These are phyloP conservation scores for Emergomyces orientalis DNA, from an alignment of 2,329 filamentous ascomycete species.

Conservation along the genomic window DNA sequence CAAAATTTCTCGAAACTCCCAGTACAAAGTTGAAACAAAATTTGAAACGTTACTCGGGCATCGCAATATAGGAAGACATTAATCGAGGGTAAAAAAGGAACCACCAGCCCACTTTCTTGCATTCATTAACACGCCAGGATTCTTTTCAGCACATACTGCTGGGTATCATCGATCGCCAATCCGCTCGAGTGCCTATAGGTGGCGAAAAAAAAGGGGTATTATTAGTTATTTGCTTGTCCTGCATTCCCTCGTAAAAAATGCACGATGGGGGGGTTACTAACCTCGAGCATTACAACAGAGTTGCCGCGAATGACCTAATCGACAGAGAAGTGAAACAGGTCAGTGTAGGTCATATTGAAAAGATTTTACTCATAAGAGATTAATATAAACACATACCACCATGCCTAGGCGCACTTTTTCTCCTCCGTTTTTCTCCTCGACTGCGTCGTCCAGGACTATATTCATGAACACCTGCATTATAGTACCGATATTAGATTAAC, in stretches of 20 bases:
- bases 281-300: constrained; percentile 96
- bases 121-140: constrained; percentile 1
- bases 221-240: background rate
- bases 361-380: constrained; percentile 16
- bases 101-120: background rate
- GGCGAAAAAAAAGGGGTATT: constrained; percentile 6
- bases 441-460: constrained; percentile 91
- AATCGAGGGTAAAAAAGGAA: background rate
- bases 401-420: constrained; percentile 88
- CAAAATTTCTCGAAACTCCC: constrained; percentile 1
- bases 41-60: background rate
- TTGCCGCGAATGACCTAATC: constrained; percentile 85
- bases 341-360: background rate
- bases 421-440: constrained; percentile 86
- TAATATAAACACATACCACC: constrained; percentile 56
- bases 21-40: background rate
- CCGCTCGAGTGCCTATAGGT: constrained; percentile 32
- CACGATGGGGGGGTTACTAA: constrained; percentile 15
- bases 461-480: constrained; percentile 82
- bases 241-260: background rate
- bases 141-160: background rate
- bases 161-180: constrained; percentile 34
- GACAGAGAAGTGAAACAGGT: background rate
- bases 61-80: constrained; percentile 1
- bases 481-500: background rate